Conservation (phyloP, 768 basidiomycete genomes). For the Pleurotus sapidus region DNA sequence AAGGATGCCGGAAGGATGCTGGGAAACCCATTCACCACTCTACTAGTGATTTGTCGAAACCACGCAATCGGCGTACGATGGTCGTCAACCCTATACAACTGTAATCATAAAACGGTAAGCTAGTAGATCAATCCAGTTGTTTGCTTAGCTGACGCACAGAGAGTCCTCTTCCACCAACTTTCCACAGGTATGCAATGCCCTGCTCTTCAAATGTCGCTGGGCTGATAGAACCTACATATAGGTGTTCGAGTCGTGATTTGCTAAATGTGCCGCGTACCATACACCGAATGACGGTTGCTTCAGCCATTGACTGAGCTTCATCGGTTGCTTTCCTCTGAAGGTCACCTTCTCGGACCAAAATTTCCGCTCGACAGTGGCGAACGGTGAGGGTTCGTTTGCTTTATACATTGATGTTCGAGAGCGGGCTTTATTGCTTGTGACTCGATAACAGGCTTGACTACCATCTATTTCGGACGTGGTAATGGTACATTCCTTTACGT, state of each 20-base stretch:
- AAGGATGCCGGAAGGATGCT: neutral
- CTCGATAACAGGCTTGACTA: neutral
- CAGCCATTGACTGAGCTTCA: conserved; percentile 19
- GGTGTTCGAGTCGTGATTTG: neutral
- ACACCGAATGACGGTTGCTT: conserved; percentile 12
- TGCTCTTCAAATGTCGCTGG: neutral
- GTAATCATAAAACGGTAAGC: neutral
- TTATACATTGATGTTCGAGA: neutral
- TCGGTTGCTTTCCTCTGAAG: conserved; percentile 15
- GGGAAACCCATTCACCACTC: neutral
- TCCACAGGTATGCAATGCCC: neutral
- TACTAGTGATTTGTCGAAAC: neutral
- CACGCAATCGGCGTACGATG: neutral
- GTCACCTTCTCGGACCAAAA: conserved; percentile 21
- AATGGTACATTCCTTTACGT: conserved; percentile 12
- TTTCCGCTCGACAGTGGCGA: conserved; percentile 16
- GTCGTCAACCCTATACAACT: neutral
- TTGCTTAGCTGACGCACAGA: neutral
- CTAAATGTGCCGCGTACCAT: conserved; percentile 13
- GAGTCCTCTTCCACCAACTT: neutral
- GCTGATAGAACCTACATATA: neutral
- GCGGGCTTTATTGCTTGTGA: neutral
- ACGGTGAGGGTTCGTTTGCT: conserved; percentile 7
- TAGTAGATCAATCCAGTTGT: neutral
- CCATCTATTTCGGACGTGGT: neutral